Percentiles rank a stretch among this genome's conserved stretches.
Conservation (phyloP, 371 early-diverging fungal genomes). For the Syncephalastrum contaminatum region DNA sequence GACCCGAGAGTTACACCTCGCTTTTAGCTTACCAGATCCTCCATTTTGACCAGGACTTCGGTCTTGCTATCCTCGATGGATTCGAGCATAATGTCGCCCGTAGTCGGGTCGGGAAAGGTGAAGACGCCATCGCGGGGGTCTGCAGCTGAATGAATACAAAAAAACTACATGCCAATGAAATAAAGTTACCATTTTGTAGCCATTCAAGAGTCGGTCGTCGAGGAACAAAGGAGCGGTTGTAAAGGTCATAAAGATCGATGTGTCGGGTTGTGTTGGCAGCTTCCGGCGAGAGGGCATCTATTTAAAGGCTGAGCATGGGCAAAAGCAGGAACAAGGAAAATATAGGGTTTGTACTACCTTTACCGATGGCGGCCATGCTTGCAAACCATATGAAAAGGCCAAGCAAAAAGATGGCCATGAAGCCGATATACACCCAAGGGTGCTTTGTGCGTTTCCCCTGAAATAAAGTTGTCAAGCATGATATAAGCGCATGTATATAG, state of each 20-base stretch:
- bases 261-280: constrained; percentile 13
- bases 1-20: not conserved
- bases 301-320: not conserved
- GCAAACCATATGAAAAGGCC: constrained; percentile 22
- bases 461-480: not conserved
- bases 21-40: constrained; percentile 23
- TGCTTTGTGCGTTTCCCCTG: not conserved
- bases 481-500: not conserved
- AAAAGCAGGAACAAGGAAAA: not conserved
- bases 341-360: constrained; percentile 12
- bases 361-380: constrained; percentile 9
- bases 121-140: constrained; percentile 52
- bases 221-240: constrained; percentile 49
- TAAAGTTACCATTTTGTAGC: constrained; percentile 47
- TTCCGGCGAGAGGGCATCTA: not conserved
- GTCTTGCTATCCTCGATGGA: constrained; percentile 28
- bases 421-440: constrained; percentile 16
- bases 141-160: constrained; percentile 3
- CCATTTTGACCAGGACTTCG: constrained; percentile 27
- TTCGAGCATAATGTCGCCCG: constrained; percentile 47
- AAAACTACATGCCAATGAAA: not conserved
- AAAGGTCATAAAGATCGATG: constrained; percentile 54
- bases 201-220: constrained; percentile 42
- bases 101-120: constrained; percentile 38
- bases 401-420: constrained; percentile 14